Percentiles rank a stretch among this genome's conserved stretches.
phyloP scores from a whole-genome alignment of 2,329 filamentous ascomycete species.

The Aschersonia sp. region DNA sequence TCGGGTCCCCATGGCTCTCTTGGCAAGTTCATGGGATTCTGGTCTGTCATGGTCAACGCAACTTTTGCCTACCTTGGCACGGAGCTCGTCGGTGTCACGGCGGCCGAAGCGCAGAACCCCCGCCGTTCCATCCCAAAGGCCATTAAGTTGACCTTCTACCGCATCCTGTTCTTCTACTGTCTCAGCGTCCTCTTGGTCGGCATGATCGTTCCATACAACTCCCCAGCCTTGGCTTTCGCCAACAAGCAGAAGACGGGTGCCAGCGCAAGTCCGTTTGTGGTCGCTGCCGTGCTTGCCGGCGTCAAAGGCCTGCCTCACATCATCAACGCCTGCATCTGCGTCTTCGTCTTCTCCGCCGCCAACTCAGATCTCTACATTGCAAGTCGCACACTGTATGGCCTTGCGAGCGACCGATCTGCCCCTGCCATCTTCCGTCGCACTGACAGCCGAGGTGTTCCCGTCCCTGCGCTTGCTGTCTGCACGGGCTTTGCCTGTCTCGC shows the following conservation, averaged over 20 bases:
- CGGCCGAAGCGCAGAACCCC: slow-evolving; percentile 68
- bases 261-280: slow-evolving; percentile 55
- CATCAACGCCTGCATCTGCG: slow-evolving; percentile 58
- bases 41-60: slow-evolving; percentile 60
- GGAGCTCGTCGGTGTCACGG: slow-evolving; percentile 64
- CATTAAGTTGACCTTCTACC: slow-evolving; percentile 70
- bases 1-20: slow-evolving; percentile 8
- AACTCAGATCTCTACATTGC: slow-evolving; percentile 70
- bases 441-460: slow-evolving; percentile 56
- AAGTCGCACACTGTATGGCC: slow-evolving; percentile 56
- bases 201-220: slow-evolving; percentile 64
- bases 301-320: slow-evolving; percentile 51
- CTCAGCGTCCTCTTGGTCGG: slow-evolving; percentile 60
- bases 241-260: slow-evolving; percentile 22
- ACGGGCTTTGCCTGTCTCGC: slow-evolving; percentile 50
- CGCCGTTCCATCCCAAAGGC: slow-evolving; percentile 62
- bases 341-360: slow-evolving; percentile 64
- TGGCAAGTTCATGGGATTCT: slow-evolving; percentile 48
- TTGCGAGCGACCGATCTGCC: slow-evolving; percentile 57
- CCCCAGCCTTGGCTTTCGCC: slow-evolving; percentile 41
- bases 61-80: slow-evolving; percentile 70
- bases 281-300: slow-evolving; percentile 50
- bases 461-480: slow-evolving; percentile 47
- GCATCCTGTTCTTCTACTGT: slow-evolving; percentile 69
- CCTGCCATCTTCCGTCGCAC: slow-evolving; percentile 59